Evolutionary conservation across 1,284 basidiomycete genomes (phyloP).

Genomic region (Heterobasidion irregulare): DNA sequence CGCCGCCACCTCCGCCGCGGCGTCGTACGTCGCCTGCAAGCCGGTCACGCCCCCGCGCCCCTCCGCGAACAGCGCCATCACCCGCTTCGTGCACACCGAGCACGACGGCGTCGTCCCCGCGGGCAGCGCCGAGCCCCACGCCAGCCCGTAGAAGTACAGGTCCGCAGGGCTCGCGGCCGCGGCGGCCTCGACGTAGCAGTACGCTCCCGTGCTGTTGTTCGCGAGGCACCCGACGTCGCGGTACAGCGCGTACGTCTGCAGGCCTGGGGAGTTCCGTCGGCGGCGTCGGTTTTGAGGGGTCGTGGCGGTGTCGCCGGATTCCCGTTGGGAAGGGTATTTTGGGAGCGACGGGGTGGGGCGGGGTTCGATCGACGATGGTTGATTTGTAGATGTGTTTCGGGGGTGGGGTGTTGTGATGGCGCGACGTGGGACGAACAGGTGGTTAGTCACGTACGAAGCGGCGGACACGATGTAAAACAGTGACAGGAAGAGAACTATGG

Average conservation of each 20-base stretch:
- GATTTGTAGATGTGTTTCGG: neutral
- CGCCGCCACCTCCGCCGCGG: slow-evolving; percentile 24
- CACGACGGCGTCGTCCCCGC: slow-evolving; percentile 40
- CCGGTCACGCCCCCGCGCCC: slow-evolving; percentile 7
- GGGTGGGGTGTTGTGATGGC: neutral
- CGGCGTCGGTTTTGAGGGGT: neutral
- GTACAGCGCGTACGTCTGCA: slow-evolving; percentile 52
- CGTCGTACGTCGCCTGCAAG: slow-evolving; percentile 31
- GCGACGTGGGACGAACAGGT: neutral
- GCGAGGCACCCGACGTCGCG: slow-evolving; percentile 45
- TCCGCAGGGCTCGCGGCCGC: slow-evolving; percentile 45
- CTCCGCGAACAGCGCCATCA: slow-evolving; percentile 41
- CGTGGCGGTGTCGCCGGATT: too few species aligned
- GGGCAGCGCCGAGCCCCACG: slow-evolving; percentile 45
- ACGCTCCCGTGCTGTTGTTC: slow-evolving; percentile 45
- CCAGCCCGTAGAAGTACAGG: slow-evolving; percentile 58
- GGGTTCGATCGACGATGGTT: neutral
- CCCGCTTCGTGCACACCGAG: slow-evolving; percentile 44
- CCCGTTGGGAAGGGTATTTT: too few species aligned
- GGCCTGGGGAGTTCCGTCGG: slow-evolving; percentile 25
- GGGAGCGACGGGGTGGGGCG: neutral
- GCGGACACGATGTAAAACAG: neutral
- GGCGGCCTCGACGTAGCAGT: slow-evolving; percentile 65
- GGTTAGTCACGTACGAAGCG: neutral
- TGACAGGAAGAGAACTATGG: neutral